Evolutionary conservation across 768 basidiomycete genomes (phyloP), one percentile per base, ranked within the genome.

Genomic region (Termitomyces sp.): DNA sequence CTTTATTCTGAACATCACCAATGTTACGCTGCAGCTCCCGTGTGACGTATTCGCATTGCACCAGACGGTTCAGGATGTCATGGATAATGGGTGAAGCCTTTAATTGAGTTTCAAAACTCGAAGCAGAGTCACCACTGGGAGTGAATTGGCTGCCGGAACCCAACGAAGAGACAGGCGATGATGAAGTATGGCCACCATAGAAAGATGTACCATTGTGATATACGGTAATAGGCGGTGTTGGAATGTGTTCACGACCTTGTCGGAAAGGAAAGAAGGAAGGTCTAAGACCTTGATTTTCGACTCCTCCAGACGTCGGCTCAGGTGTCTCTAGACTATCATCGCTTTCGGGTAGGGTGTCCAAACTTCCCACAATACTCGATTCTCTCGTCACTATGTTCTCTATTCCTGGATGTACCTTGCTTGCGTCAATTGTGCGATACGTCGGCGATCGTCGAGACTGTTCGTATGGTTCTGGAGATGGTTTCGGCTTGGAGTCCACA

Each of bases 131-230:
- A 44, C 71, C 65, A 59, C 75, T 76, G 15, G 79, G 71, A 20
- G 82, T 69, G 63, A 83, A 80, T 27, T 87, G 86, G 64, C 87
- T 88, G 54, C 81, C 85, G 12, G 91, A 92, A 68, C 85, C 88
- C 64, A 88, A 68, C 12, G 91, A 93, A 8, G 91, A 92, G 20
- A 85, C 88, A 7, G 91, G 91, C 2, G 91, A 93, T 3, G 85
- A 78, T 3, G 90, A 88, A 4, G 78, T 75, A 65, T 82, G 78
- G 31, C 78, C 76, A 46, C 70, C 68, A 59, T 77, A 77, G 66
- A 78, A 78, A 4, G 79, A 76, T 8, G 78, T 70, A 48, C 74
- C 66, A 66, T 69, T 63, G 63, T 67, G 60, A 56, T 71, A 69
- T 51, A 73, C 63, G 59, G 71, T 61, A 24, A 82, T 73, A 16